phyloP scores from a whole-genome alignment of 208 protist species.

The Leishmania braziliensis region DNA sequence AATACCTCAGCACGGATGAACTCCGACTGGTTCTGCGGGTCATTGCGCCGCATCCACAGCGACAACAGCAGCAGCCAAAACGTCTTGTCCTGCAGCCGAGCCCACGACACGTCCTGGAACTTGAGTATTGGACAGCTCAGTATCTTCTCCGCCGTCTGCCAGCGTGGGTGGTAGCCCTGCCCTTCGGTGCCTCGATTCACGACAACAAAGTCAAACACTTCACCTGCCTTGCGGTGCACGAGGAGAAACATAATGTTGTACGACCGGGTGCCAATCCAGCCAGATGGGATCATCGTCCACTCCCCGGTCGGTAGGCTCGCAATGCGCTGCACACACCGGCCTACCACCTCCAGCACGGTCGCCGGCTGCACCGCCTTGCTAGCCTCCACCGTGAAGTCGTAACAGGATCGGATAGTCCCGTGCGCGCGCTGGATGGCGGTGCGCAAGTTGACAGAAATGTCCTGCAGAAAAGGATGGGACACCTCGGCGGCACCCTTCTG shows the following conservation, averaged over 20 bases:
- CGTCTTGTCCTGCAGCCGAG: slow-evolving; percentile 41
- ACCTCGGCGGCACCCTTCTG: slow-evolving; percentile 26
- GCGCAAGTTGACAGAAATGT: slow-evolving; percentile 30
- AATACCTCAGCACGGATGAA: slow-evolving; percentile 82
- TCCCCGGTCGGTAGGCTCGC: slow-evolving; percentile 44
- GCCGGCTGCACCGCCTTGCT: slow-evolving; percentile 32
- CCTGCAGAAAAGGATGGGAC: slow-evolving; percentile 39
- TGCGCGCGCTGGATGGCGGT: slow-evolving; percentile 52
- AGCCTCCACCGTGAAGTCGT: slow-evolving; percentile 38
- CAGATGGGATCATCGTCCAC: slow-evolving; percentile 54
- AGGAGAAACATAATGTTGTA: slow-evolving; percentile 57
- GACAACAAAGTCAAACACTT: slow-evolving; percentile 49
- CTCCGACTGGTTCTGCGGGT: slow-evolving; percentile 65
- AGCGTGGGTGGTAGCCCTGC: slow-evolving; percentile 64
- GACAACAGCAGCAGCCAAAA: slow-evolving; percentile 82
- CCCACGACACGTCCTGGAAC: slow-evolving; percentile 42
- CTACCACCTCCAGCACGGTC: slow-evolving; percentile 37
- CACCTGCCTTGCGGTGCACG: slow-evolving; percentile 29
- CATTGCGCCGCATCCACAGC: slow-evolving; percentile 70
- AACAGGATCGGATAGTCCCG: slow-evolving; percentile 38
- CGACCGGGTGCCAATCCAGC: slow-evolving; percentile 46
- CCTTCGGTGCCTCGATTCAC: slow-evolving; percentile 64
- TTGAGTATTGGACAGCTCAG: slow-evolving; percentile 46
- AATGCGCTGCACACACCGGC: slow-evolving; percentile 30
- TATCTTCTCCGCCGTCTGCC: slow-evolving; percentile 65